Percentiles rank a stretch among this genome's conserved stretches.
Conservation (phyloP, 805 yeast species). For the Priceomyces fermenticarens region DNA sequence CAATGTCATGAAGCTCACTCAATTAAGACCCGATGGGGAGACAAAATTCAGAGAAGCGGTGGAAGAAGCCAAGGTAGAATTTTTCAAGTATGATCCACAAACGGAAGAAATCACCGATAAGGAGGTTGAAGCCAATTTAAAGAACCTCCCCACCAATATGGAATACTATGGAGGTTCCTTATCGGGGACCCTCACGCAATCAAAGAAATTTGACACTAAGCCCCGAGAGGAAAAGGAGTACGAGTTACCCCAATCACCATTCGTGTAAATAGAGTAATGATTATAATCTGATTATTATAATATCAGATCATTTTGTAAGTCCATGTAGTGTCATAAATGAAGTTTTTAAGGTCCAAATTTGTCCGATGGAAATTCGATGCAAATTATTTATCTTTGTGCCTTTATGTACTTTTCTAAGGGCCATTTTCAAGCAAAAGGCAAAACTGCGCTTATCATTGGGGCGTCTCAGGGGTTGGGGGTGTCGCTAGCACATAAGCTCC, state of each 20-base stretch:
- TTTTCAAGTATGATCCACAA: conserved; percentile 34
- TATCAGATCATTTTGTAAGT: too few species aligned
- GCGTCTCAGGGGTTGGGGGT: conserved; percentile 94
- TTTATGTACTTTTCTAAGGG: conserved; percentile 6
- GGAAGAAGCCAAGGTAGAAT: conserved; percentile 40
- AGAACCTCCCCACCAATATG: conserved; percentile 29
- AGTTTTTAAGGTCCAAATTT: too few species aligned
- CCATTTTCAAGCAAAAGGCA: conserved; percentile 39
- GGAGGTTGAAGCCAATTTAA: conserved; percentile 23
- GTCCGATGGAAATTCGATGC: too few species aligned
- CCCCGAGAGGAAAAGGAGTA: conserved; percentile 19
- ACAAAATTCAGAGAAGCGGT: conserved; percentile 58
- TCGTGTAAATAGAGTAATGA: conserved; percentile 8
- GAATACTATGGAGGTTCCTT: conserved; percentile 24
- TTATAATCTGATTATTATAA: too few species aligned
- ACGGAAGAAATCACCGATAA: conserved; percentile 21
- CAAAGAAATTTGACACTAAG: conserved; percentile 33
- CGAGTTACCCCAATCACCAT: conserved; percentile 34
- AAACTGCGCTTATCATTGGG: conserved; percentile 76
- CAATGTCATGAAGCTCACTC: conserved; percentile 53
- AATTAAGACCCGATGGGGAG: conserved; percentile 48
- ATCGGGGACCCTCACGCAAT: conserved; percentile 20
- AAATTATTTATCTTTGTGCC: too few species aligned
- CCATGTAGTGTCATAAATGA: too few species aligned
- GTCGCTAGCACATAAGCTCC: conserved; percentile 62